Evolutionary conservation across 768 basidiomycete genomes (phyloP), one percentile per base, ranked within the genome.

Genomic region (Lactarius evosmus): DNA sequence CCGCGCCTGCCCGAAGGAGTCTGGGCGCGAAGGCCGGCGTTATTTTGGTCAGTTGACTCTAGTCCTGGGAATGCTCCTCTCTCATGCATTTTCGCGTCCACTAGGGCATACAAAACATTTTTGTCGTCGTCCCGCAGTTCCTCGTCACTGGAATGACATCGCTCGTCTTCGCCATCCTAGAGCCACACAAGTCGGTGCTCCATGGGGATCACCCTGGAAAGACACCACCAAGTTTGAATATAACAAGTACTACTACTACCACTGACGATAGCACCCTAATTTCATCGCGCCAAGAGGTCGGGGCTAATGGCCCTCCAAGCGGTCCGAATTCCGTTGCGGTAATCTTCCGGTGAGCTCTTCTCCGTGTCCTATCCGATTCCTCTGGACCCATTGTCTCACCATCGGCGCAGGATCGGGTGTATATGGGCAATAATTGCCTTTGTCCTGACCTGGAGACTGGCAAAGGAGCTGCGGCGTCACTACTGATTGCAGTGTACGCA

Each of bases 91-190:
- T 53, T 12, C 16, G 29, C 38, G 25, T n/a, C 27, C 29, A 17
- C 16, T 65, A 94, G 92, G 95, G 96, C 44, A 96, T 98, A 58
- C 95, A 98, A 75, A 98, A 97, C 71, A 83, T 97, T 63, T 96
- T 91, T 74, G 79, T 98, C 66, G 96, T 98, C 63, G 77, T 97
- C 7, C 96, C 96, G 0, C 96, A 98, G 71, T 95, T 98, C 75
- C 80, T 98, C 44, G 89, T 95, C 34, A 95, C 92, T 0, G 93
- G 87, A 27, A 74, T 98, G 5, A 86, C 93, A 0, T 85, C 94
- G 11, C 77, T 95, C 65, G 82, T 98, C 52, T 97, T 98, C 70
- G 91, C 90, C 17, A 75, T 97, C 5, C 80, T 94, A 65, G 95
- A 96, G 64, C 87, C 89, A 0, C 71, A 75, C 29, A 84, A 80